These are phyloP conservation scores for Trichosporon inkin DNA, from an alignment of 1,284 basidiomycete species.

Conservation along the genomic window DNA sequence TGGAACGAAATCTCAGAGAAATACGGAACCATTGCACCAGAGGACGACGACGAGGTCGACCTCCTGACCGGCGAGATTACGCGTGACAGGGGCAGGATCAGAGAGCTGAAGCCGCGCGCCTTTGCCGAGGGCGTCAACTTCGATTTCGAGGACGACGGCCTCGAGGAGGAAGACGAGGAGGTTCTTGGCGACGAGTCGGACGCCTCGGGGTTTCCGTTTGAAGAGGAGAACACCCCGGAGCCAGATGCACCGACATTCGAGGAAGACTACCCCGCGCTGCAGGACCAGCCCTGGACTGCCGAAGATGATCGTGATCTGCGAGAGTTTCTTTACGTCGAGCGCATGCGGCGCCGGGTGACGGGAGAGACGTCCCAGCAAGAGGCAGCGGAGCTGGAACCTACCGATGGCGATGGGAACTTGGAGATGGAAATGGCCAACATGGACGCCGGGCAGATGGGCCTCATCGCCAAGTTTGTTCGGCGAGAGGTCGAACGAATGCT, in stretches of 20 bases:
- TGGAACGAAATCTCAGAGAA: conserved; percentile 43
- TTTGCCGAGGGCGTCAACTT: conserved; percentile 24
- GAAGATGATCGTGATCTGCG: conserved; percentile 33
- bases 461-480: background rate
- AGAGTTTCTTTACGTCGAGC: conserved; percentile 22
- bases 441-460: background rate
- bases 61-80: conserved; percentile 33
- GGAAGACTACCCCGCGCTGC: background rate
- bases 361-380: background rate
- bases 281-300: conserved; percentile 19
- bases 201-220: conserved; percentile 25
- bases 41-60: conserved; percentile 51
- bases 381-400: background rate
- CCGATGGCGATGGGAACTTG: background rate
- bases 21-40: conserved; percentile 36
- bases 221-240: background rate
- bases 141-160: conserved; percentile 20
- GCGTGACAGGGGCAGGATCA: conserved; percentile 32
- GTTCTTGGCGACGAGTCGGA: conserved; percentile 41
- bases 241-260: background rate
- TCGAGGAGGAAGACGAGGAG: conserved; percentile 23
- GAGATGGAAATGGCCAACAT: background rate
- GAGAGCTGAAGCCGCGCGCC: conserved; percentile 16
- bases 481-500: conserved; percentile 7
- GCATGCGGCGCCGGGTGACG: conserved; percentile 13